phyloP scores from a whole-genome alignment of 805 yeast genomes.

The Ogataea ganodermae region DNA sequence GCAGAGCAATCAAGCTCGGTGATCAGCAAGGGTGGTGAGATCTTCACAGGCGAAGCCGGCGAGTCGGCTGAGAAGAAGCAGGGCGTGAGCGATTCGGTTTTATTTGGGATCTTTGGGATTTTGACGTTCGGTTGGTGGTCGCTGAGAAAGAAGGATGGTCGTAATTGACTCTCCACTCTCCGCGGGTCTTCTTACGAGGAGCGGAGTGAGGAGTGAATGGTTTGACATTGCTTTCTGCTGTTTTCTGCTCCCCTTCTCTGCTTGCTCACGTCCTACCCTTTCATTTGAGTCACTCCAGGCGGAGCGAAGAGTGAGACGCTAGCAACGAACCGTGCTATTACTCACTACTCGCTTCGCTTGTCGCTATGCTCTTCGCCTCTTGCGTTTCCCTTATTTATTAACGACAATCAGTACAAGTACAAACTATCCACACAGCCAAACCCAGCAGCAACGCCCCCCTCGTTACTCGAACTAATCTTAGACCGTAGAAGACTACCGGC shows the following conservation, averaged over 20 bases:
- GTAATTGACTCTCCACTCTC: slow-evolving; percentile 11
- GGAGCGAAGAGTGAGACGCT: too few relatives aligned
- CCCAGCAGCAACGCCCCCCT: slow-evolving; percentile 99
- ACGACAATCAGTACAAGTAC: slow-evolving; percentile 44
- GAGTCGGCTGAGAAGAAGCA: slow-evolving; percentile 3
- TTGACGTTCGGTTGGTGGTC: slow-evolving; percentile 39
- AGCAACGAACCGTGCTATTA: too few relatives aligned
- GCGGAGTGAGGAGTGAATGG: neutral
- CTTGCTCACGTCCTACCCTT: too few relatives aligned
- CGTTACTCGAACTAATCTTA: slow-evolving; percentile 83
- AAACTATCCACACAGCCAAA: slow-evolving; percentile 94
- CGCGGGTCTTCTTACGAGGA: neutral
- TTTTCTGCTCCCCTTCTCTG: neutral
- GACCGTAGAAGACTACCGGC: slow-evolving; percentile 90
- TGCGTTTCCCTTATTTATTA: slow-evolving; percentile 6
- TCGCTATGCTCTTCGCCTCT: too few relatives aligned
- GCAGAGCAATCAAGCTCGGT: slow-evolving; percentile 17
- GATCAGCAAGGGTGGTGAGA: slow-evolving; percentile 23
- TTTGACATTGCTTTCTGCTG: neutral
- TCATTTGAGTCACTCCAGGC: too few relatives aligned
- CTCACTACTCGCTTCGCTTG: too few relatives aligned
- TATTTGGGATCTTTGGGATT: slow-evolving; percentile 31
- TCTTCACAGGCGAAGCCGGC: slow-evolving; percentile 11
- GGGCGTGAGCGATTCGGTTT: slow-evolving; percentile 20
- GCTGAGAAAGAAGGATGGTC: slow-evolving; percentile 24